These are phyloP conservation scores for Rhododendron vialii DNA, from an alignment of 148 eudicot species.

Conservation along the genomic window DNA sequence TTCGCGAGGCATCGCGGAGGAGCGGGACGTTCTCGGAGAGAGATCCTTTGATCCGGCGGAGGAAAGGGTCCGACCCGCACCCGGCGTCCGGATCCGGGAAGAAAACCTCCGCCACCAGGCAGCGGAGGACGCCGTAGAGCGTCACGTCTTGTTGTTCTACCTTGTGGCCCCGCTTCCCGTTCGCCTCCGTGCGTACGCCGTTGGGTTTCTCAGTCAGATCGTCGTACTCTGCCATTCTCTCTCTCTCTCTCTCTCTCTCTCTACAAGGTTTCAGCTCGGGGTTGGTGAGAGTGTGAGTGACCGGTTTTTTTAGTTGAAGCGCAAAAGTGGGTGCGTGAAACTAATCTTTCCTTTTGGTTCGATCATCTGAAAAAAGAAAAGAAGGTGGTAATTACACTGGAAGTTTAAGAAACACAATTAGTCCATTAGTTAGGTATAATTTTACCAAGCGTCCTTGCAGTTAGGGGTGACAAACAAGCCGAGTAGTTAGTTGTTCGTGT, in stretches of 20 bases:
- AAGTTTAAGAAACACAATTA: background rate
- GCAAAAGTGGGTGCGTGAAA: background rate
- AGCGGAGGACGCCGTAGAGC: conserved; percentile 21
- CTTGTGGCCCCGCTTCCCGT: background rate
- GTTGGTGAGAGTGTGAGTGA: background rate
- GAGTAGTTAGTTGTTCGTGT: too few species aligned
- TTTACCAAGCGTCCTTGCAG: too few species aligned
- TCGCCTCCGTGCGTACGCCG: conserved; percentile 13
- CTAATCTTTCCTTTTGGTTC: too few species aligned
- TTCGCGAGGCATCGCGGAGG: conserved; percentile 47
- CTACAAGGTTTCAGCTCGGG: background rate
- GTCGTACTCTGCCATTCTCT: conserved; percentile 12
- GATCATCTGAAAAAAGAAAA: too few species aligned
- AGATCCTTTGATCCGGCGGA: conserved; percentile 41
- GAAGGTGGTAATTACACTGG: background rate
- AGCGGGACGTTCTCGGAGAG: conserved; percentile 48
- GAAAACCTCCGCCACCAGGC: conserved; percentile 29
- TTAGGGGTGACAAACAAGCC: too few species aligned
- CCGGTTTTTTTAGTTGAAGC: background rate
- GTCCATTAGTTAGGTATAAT: background rate
- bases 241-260: conserved; percentile 3
- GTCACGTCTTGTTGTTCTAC: background rate
- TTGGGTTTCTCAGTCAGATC: conserved; percentile 10
- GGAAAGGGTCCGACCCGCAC: conserved; percentile 20
- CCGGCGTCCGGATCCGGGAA: conserved; percentile 32